Conservation (phyloP, 306 rosid genomes). For the Trifolium fragiferum region DNA sequence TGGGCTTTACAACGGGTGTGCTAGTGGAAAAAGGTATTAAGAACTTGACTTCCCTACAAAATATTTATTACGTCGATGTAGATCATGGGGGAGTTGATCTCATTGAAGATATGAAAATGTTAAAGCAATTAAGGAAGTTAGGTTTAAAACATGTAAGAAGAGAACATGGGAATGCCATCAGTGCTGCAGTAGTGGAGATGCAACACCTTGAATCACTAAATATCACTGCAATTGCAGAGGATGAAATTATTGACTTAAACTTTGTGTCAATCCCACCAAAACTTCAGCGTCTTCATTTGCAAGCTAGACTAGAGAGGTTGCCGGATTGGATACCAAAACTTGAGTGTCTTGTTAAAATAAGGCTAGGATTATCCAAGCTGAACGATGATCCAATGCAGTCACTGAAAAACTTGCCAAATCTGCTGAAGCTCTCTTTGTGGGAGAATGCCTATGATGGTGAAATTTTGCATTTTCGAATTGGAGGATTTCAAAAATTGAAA, state of each 20-base stretch:
- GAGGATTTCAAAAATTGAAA: conserved; percentile 19
- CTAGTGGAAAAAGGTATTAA: background rate
- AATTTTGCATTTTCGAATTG: background rate
- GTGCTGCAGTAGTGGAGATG: conserved; percentile 10
- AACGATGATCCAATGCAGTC: conserved; percentile 3
- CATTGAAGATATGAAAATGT: background rate
- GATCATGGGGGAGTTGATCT: conserved; percentile 11
- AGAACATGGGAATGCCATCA: background rate
- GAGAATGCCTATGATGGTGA: background rate
- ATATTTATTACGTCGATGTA: background rate
- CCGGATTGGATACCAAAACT: conserved; percentile 17
- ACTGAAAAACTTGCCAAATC: background rate
- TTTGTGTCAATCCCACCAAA: conserved; percentile 5
- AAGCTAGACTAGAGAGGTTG: conserved; percentile 8
- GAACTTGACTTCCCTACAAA: conserved; percentile 15
- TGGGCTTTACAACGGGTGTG: conserved; percentile 7
- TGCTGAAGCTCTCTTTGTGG: background rate
- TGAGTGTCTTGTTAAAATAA: conserved; percentile 8
- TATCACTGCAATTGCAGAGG: background rate
- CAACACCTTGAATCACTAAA: conserved; percentile 1
- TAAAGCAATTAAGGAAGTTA: background rate
- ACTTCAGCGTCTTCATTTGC: background rate
- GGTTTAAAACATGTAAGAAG: background rate
- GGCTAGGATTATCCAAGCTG: background rate
- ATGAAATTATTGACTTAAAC: conserved; percentile 17